Evolutionary conservation across 768 basidiomycete genomes (phyloP).

Genomic region (Candolleomyces aberdarensis): DNA sequence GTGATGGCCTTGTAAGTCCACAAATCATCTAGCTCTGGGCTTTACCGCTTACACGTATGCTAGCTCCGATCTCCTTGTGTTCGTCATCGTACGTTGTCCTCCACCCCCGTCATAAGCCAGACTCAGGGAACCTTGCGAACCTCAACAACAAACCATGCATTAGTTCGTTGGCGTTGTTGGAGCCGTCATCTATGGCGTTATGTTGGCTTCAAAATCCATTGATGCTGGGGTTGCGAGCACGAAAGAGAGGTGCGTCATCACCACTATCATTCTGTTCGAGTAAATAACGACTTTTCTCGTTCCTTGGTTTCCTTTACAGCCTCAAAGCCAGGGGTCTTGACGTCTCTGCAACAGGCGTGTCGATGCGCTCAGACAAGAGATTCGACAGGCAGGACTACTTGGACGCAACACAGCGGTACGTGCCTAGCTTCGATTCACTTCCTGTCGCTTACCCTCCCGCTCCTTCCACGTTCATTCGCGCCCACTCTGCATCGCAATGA

Average conservation of each 20-base stretch:
- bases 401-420: conserved; percentile 71
- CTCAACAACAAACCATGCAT: too few relatives aligned
- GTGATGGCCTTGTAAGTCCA: too few relatives aligned
- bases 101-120: too few relatives aligned
- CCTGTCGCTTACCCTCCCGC: background rate
- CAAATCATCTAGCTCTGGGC: too few relatives aligned
- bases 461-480: background rate
- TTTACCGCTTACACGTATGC: too few relatives aligned
- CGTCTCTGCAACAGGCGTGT: conserved; percentile 57
- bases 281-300: conserved; percentile 8
- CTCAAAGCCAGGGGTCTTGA: conserved; percentile 56
- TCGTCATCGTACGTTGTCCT: too few relatives aligned
- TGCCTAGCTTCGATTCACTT: background rate
- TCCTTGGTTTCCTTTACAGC: conserved; percentile 24
- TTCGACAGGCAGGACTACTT: conserved; percentile 64
- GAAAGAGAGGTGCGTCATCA: conserved; percentile 47
- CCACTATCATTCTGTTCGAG: too few relatives aligned
- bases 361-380: conserved; percentile 59
- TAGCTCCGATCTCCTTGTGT: too few relatives aligned
- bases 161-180: conserved; percentile 35
- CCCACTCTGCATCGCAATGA: background rate
- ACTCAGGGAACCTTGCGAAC: too few relatives aligned
- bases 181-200: conserved; percentile 41
- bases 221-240: conserved; percentile 44
- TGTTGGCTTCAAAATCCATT: conserved; percentile 35